Evolutionary conservation across 768 basidiomycete species (phyloP).

Genomic region (Paxillus rubicundulus): DNA sequence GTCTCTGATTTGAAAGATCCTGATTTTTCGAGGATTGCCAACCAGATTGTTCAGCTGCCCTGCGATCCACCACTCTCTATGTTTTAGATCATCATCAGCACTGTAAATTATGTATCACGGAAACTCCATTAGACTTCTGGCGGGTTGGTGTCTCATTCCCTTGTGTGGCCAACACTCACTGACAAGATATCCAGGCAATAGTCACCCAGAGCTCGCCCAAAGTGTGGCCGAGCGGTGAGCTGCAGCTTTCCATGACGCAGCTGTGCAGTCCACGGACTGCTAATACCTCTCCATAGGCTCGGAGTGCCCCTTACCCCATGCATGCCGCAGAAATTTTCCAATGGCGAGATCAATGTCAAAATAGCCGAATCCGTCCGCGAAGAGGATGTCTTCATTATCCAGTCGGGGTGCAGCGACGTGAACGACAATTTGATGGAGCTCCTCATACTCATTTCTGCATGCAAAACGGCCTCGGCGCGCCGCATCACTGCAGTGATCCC

Average conservation of each 20-base stretch:
- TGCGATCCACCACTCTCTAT: neutral
- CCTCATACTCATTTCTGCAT: slow-evolving; percentile 96
- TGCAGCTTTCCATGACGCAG: slow-evolving; percentile 41
- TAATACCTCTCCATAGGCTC: slow-evolving; percentile 68
- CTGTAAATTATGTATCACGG: slow-evolving; percentile 69
- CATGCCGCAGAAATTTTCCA: slow-evolving; percentile 88
- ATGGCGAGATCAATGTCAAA: slow-evolving; percentile 93
- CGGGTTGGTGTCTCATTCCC: slow-evolving; percentile 47
- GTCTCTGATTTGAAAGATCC: too few species aligned
- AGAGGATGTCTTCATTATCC: slow-evolving; percentile 98
- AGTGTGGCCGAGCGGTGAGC: slow-evolving; percentile 96
- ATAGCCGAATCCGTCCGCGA: slow-evolving; percentile 95
- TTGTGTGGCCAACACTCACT: slow-evolving; percentile 6
- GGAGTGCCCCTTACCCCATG: slow-evolving; percentile 82
- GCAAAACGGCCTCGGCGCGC: slow-evolving; percentile 93
- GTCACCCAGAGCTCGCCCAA: slow-evolving; percentile 96
- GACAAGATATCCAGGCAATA: slow-evolving; percentile 68
- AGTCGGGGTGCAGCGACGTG: slow-evolving; percentile 84
- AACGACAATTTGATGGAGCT: slow-evolving; percentile 99
- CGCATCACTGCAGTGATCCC: slow-evolving; percentile 97
- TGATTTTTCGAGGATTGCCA: slow-evolving; percentile 1
- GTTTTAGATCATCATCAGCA: slow-evolving; percentile 15
- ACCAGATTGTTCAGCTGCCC: too few species aligned
- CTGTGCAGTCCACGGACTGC: slow-evolving; percentile 44
- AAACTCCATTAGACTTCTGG: slow-evolving; percentile 73